Base-by-base conservation (phyloP, 805 yeast genomes). In the Kodamaea laetipori region DNA sequence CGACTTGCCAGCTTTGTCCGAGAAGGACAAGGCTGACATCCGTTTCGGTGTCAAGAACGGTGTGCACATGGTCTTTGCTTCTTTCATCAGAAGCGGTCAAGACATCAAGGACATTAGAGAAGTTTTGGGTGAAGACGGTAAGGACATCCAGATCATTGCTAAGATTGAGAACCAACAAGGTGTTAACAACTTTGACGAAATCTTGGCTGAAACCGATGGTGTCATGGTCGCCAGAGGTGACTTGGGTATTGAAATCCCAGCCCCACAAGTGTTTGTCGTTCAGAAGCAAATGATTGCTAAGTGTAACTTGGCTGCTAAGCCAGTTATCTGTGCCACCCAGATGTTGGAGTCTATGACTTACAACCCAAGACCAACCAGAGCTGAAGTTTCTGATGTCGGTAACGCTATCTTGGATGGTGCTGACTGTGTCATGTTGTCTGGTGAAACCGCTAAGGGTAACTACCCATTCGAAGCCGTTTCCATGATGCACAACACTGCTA, bases 221-320 rank as follows among this genome's bases (percentile, higher is more conserved):
- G 97, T 94, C 65, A 94, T 94, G 99, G 98, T 94, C 69, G 99
- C 99, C 63, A 86, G 99, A 77, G 99, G 99, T 80, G 99, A 94
- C 73, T 81, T 94, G 63, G 99, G 99, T 81, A 94, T 94, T 64
- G 99, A 94, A 79, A 94, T 94, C 64, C 98, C 98, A 56, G 98
- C 99, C 55, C 92, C 97, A 54, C 95, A 90, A 77, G 99, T 94
- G 52, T 90, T 94, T 71, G 90, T 94, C 61, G 98, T 90, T 59
- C 99, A 94, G 78, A 94, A 94, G 82, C 96, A 90, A 78, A 80
- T 94, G 76, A 92, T 94, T 69, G 98, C 99, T 66, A 94, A 94
- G 78, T 94, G 96, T 81, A 95, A 94, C 84, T 77, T 92, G 68
- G 98, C 96, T 56, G 99, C 97, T 71, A 94, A 94, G 83, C 99